A percentile compares a stretch with the other conserved stretches of the same genome.
Evolutionary conservation across 306 rosid species (phyloP).

Genomic region (Malus asiatica): DNA sequence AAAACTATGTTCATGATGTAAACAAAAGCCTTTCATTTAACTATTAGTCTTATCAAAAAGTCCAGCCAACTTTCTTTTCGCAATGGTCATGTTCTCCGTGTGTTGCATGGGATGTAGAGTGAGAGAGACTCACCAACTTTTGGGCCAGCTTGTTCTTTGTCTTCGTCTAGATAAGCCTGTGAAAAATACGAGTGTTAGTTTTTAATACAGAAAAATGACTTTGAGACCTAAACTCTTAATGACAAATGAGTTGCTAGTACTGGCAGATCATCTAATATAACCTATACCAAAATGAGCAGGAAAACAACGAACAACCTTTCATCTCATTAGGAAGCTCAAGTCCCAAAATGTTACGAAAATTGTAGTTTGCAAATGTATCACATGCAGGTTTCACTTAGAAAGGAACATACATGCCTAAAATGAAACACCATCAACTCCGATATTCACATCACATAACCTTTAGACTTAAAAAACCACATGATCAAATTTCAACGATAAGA

Average conservation of each 20-base stretch:
- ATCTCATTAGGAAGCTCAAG: neutral
- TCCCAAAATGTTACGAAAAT: neutral
- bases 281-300: neutral
- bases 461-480: neutral
- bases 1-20: neutral
- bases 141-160: slow-evolving; percentile 30
- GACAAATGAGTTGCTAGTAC: neutral
- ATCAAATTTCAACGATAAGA: neutral
- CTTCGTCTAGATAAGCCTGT: slow-evolving; percentile 48
- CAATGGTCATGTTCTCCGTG: neutral
- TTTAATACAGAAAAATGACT: neutral
- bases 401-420: neutral
- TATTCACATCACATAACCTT: neutral
- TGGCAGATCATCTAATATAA: neutral
- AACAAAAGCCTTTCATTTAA: neutral
- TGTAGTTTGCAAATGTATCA: neutral
- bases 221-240: neutral
- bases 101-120: neutral
- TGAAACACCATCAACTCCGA: neutral
- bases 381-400: neutral
- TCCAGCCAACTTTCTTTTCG: neutral
- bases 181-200: neutral
- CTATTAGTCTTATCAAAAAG: neutral
- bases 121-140: slow-evolving; percentile 43
- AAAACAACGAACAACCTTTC: neutral